These are phyloP conservation scores for Geranomyces michiganensis DNA, from an alignment of 192 early-diverging fungal species.

Conservation along the genomic window DNA sequence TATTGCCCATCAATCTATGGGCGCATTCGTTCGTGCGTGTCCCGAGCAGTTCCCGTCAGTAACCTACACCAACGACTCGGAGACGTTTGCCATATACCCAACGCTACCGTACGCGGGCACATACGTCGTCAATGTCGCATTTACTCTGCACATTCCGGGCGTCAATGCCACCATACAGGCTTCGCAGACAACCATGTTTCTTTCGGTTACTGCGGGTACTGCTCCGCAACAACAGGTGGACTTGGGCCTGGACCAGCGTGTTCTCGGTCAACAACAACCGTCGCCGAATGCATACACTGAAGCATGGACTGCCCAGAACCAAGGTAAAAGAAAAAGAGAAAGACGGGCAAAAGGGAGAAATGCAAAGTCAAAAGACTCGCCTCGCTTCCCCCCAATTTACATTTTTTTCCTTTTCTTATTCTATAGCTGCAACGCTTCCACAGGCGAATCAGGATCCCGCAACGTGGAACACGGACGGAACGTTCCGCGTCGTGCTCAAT, in stretches of 20 bases:
- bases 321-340: not conserved
- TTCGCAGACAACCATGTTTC: constrained; percentile 11
- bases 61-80: not conserved
- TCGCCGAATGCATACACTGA: constrained; percentile 1
- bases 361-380: no score
- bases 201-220: not conserved
- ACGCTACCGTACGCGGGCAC: constrained; percentile 24
- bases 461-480: constrained; percentile 19
- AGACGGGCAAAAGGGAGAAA: not conserved
- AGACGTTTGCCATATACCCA: constrained; percentile 11
- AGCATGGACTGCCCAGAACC: constrained; percentile 11
- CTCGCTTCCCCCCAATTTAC: no score
- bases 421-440: not conserved
- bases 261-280: not conserved
- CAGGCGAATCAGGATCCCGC: not conserved
- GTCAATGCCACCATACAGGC: constrained; percentile 16
- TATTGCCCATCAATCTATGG: constrained; percentile 27
- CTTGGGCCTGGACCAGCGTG: not conserved
- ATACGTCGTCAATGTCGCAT: constrained; percentile 19
- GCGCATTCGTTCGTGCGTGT: constrained; percentile 13
- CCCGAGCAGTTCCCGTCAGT: constrained; percentile 15
- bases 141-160: constrained; percentile 19
- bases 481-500: constrained; percentile 19
- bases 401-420: no score
- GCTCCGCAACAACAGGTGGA: not conserved